Conservation (phyloP, 805 yeast genomes). For the Ogataea siamensis region DNA sequence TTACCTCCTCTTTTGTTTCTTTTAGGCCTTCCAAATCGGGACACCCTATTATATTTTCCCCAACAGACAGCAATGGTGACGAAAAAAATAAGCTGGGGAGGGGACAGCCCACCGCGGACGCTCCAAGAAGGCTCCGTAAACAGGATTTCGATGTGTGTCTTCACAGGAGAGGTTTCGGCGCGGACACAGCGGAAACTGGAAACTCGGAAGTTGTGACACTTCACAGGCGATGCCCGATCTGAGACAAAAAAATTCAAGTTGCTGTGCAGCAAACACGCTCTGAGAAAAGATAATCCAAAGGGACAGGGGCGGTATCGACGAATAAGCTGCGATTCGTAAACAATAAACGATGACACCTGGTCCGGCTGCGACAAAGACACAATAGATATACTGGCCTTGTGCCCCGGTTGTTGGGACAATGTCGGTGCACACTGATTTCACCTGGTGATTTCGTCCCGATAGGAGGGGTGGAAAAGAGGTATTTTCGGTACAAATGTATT, state of each 20-base stretch:
- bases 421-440: neutral
- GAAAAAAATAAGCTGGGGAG: neutral
- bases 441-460: constrained; percentile 1
- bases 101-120: neutral
- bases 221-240: constrained; percentile 3
- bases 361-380: no score
- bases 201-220: constrained; percentile 1
- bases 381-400: neutral
- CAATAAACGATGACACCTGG: no score
- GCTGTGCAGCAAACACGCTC: constrained; percentile 6
- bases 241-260: constrained; percentile 1
- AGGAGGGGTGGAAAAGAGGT: constrained; percentile 1
- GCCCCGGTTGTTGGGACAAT: constrained; percentile 3
- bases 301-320: neutral
- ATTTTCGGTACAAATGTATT: constrained; percentile 1
- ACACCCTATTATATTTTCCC: neutral
- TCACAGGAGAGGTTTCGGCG: neutral
- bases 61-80: constrained; percentile 3
- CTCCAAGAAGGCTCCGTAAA: neutral
- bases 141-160: neutral
- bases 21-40: constrained; percentile 7
- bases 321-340: neutral
- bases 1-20: constrained; percentile 11
- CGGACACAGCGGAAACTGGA: neutral
- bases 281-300: neutral